Evolutionary conservation across 192 early-diverging fungal genomes (phyloP), one percentile per base, ranked within the genome.

Genomic region (Physocladia obscura): DNA sequence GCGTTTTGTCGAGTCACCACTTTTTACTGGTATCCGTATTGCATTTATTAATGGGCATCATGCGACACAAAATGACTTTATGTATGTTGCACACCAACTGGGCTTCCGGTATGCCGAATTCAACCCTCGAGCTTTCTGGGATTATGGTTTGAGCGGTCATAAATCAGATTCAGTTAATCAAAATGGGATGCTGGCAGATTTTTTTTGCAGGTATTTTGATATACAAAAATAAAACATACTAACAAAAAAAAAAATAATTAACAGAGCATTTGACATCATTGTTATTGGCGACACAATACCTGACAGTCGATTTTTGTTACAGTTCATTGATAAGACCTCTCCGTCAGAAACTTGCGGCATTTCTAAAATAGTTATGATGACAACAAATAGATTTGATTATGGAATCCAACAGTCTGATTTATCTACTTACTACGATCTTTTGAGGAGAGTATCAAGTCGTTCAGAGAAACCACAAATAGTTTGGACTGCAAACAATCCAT

Each of bases 251-350:
- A 47, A 13, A 47, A 13, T 36, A n/a, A 36, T 1, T 4, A 3
- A 29, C 44, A 64, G 62, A 31, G 30, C 62, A 11, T 64, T 50
- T 32, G 62, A 64, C 31, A 64, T 35, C 5, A 49, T 64, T 27
- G 62, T 64, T 64, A 30, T 64, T 26, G 62, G 62, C 8, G 62
- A 64, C 31, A 64, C 62, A 2, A 64, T 64, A 29, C 4, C 62
- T 13, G 62, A 64, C 19, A 19, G 24, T 4, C 44, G 62, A 19
- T 64, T 64, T 49, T 31, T 64, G 0, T 22, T 64, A 11, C 62
- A 64, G 36, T 32, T n/a, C 17, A 49, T 64, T 38, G 62, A 64
- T 26, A 50, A 26, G 32, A 17, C 15, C 48, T 22, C n/a, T 24
- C 5, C n/a, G 13, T 30, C n/a, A 27, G 50, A 52, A 52, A 52